A percentile compares a stretch with the other conserved stretches of the same genome.
Evolutionary conservation across 1,284 basidiomycete species (phyloP).

Genomic region (Trametes polyzona): DNA sequence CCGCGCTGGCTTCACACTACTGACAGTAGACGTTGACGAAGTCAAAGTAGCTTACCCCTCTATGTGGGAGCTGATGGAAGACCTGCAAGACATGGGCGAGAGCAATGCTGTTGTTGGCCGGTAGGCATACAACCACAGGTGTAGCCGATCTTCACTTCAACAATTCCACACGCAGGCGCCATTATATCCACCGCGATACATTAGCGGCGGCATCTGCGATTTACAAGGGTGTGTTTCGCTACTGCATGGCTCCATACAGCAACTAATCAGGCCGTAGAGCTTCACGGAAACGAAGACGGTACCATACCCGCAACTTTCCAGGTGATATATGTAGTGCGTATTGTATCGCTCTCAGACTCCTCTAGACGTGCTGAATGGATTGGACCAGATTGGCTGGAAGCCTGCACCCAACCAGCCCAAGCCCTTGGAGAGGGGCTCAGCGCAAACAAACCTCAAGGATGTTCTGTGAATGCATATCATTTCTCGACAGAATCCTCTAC

Average conservation of each 20-base stretch:
- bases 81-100: constrained; percentile 96
- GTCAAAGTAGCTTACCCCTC: constrained; percentile 90
- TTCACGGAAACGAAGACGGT: constrained; percentile 86
- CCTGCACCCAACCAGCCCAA: constrained; percentile 85
- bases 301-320: constrained; percentile 95
- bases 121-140: constrained; percentile 39
- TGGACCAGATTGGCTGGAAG: constrained; percentile 96
- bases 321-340: constrained; percentile 87
- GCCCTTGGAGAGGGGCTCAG: constrained; percentile 86
- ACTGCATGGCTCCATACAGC: background rate
- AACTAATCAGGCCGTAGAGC: constrained; percentile 49
- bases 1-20: constrained; percentile 91
- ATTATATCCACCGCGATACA: constrained; percentile 83
- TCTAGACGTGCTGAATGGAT: background rate
- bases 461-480: constrained; percentile 45
- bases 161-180: constrained; percentile 48
- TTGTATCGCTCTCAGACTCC: background rate
- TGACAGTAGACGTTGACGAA: constrained; percentile 97
- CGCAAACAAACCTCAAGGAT: constrained; percentile 81
- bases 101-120: constrained; percentile 89
- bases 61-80: constrained; percentile 96
- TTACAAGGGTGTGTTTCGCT: constrained; percentile 71
- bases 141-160: background rate
- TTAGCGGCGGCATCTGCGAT: constrained; percentile 91
- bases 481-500: constrained; percentile 2